Base-by-base conservation (phyloP, 257 asterid genomes). In the Eucommia ulmoides region DNA sequence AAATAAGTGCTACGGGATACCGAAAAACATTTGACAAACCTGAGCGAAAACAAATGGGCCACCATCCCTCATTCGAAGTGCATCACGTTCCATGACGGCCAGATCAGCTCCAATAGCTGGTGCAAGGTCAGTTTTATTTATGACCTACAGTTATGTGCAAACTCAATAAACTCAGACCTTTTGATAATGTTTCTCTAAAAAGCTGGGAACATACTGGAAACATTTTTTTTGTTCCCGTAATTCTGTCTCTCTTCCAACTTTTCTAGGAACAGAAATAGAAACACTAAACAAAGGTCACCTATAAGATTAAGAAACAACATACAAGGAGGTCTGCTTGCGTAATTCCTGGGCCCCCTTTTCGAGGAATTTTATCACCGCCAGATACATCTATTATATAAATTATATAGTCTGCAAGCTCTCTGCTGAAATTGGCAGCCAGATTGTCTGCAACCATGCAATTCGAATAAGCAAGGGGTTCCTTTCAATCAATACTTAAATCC, bases 281-380 rank as follows among this genome's bases (percentile, higher is more conserved):
- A 16, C 20, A 19, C 48, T 2, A 42, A 42, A 42, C 35, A 7
- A 29, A 24, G 15, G 44, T 45, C 19, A 21, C 22, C 7, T 14
- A 42, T 0, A 33, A 62, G 48, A 38, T 24, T 9, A 45, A 48
- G 3, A 52, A 19, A 67, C n/a, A 25, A 51, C 93, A 8, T 68
- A 88, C 97, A 38, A 89, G 91, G 61, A 89, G 94, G 65, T 89
- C 97, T 58, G 97, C 97, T 56, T 89, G 96, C 0, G 96, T 89
- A 61, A 89, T 84, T 49, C 96, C 97, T 15, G 97, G 97, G 23
- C 97, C 97, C 55, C 97, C 97, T 74, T 89, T 89, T 24, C 96
- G 84, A 19, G 97, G 97, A 49, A 88, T 88, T 78, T 89, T 84
- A 54, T 89, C 97, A 45, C 97, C 97, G 0, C 67, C 96, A 2